Base-by-base conservation (phyloP, 2,329 filamentous ascomycete species). In the Xylaria sp. region DNA sequence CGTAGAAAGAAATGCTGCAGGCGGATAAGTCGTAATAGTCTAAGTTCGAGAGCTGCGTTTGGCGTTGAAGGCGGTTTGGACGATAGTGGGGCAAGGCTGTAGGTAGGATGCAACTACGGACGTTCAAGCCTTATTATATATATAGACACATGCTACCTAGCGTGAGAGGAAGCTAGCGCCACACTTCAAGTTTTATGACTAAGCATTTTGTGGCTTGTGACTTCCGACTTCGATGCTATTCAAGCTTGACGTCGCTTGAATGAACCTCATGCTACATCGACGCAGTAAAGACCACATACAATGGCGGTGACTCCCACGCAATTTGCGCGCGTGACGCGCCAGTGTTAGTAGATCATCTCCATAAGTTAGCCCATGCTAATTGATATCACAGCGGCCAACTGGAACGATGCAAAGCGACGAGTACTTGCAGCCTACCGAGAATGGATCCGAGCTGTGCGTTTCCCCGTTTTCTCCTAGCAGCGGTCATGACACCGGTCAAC, bases 281-380 rank as follows among this genome's bases (percentile, higher is more conserved):
- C 68, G 73, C 72, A 78, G 75, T 76, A 80, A 79, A 81, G 76
- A 79, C 76, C 79, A 80, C 79, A 82, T 84, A 86, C 78, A 76
- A 94, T 94, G 92, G 90, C 93, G 81, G 94, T 97, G 83, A 92
- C 94, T 83, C 93, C 95, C 74, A 97, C 95, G 71, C 94, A 94
- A 83, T 93, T 97, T 79, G 95, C 92, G 79, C 89, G 92, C 81
- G 88, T 88, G 82, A 92, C 92, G 82, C 88, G 90, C 81, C 89
- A 92, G 79, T 94, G 92, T 94, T 81, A 82, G 91, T 84, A 63
- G 58, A 36, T 65, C 66, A 40, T 6, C 44, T 33, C 23, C 13
- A 67, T 28, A 11, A 10, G n/a, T 46, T 11, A 17, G 66, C 11
- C 33, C 31, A 61, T 72, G 71, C 83, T 87, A 77, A 77, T 64